phyloP scores from a whole-genome alignment of 768 basidiomycete species.

The Lactifluus rugatus region DNA sequence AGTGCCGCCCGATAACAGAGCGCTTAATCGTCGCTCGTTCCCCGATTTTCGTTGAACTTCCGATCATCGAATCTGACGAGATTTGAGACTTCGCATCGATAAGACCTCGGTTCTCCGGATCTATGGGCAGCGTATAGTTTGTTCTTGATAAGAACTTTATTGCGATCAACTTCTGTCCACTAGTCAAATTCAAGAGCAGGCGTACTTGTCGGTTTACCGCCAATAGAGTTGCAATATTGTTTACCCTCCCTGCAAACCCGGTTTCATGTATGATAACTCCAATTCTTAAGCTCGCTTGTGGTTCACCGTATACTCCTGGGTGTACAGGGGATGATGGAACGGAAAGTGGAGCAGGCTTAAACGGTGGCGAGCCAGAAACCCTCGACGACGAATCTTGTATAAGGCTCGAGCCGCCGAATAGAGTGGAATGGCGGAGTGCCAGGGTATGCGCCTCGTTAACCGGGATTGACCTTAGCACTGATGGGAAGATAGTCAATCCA shows the following conservation, averaged over 20 bases:
- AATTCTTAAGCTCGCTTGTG: constrained; percentile 46
- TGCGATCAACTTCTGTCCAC: constrained; percentile 17
- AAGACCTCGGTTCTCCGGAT: constrained; percentile 52
- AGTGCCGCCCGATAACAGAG: constrained; percentile 53
- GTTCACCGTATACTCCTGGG: constrained; percentile 27
- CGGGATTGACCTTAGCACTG: constrained; percentile 40
- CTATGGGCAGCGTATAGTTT: constrained; percentile 45
- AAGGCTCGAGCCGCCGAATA: constrained; percentile 25
- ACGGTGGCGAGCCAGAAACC: constrained; percentile 19
- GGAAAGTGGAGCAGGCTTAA: constrained; percentile 29
- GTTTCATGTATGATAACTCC: constrained; percentile 52
- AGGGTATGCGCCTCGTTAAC: constrained; percentile 38
- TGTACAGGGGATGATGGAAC: constrained; percentile 38
- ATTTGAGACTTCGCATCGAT: constrained; percentile 80
- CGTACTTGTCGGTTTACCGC: constrained; percentile 74
- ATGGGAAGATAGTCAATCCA: neutral
- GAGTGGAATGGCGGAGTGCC: constrained; percentile 53
- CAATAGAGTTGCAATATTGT: constrained; percentile 66
- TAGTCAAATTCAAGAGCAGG: constrained; percentile 1
- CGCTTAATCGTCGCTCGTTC: constrained; percentile 72
- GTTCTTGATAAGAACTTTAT: constrained; percentile 43
- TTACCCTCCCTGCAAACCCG: constrained; percentile 54
- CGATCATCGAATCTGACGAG: constrained; percentile 73
- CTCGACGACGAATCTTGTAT: neutral
- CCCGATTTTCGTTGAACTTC: constrained; percentile 70